Evolutionary conservation across 2,329 filamentous ascomycete species (phyloP), one percentile per base, ranked within the genome.

Genomic region (Metarhizium guizhouense): DNA sequence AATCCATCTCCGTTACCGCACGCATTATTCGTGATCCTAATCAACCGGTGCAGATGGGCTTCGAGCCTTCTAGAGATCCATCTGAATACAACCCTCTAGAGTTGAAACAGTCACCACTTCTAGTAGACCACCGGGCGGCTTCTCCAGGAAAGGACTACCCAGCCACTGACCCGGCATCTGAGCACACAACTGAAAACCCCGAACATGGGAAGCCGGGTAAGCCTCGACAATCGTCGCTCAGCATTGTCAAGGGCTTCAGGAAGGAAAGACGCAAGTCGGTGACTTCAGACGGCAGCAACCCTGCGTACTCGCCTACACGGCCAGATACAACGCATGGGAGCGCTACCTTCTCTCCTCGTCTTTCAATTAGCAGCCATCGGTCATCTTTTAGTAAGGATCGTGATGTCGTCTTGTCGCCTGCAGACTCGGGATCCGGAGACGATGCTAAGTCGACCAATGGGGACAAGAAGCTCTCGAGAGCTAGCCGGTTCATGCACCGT

Each of bases 1-100:
- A 92, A 64, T 92, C 90, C 0, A 83, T 95, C n/a, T 92, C 91
- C 49, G 91, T 96, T 11, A 94, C 88, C 18, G 89, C 92, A 51
- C 84, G 86, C 53, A 95, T 95, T 59, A 76, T 95, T 42, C 84
- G 90, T 51, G 87, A 88, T 60, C 75, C 79, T 11, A 68, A 67
- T 20, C 74, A 80, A 38, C 68, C 67, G 20, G 71, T 72, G 47
- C 68, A 71, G 5, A 72, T 68, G 56, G 67, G 67, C 20, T 64
- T 73, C 2, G 77, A 80, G 18, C 62, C 68, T 2, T 70, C 68
- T 2, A 70, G 67, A 42, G 75, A 76, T 52, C 64, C 66, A 18
- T 68, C 66, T 2, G 80, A 82, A 18, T 77, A 73, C 58, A 67
- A 65, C 42, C 73, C 75, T 6, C 59, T 81, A 43, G 78, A 84